Conservation (phyloP, 2,329 filamentous ascomycete species). For the Aspergillus sp. region DNA sequence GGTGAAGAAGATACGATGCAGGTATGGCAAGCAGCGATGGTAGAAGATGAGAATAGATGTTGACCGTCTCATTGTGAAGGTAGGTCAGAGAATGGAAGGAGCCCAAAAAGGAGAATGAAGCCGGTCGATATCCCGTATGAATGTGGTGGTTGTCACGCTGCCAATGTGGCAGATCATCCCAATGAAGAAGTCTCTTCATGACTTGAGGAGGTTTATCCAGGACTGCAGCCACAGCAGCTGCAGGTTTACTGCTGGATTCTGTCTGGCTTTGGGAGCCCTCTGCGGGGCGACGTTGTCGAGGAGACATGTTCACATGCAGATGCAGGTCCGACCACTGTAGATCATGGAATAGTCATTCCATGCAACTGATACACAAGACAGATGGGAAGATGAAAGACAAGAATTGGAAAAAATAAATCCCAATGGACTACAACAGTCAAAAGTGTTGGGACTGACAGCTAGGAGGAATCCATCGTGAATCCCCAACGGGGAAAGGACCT, state of each 20-base stretch:
- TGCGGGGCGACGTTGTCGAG: constrained; percentile 28
- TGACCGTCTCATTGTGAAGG: constrained; percentile 65
- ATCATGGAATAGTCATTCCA: too few species aligned
- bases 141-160: constrained; percentile 67
- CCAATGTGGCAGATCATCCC: constrained; percentile 51
- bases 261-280: constrained; percentile 7
- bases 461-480: constrained; percentile 1
- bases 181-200: constrained; percentile 40
- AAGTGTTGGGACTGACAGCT: constrained; percentile 1
- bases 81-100: constrained; percentile 58
- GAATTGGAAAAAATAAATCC: too few species aligned
- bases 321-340: too few species aligned
- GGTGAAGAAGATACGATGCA: constrained; percentile 51
- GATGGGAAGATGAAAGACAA: too few species aligned
- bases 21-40: constrained; percentile 59
- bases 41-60: constrained; percentile 67
- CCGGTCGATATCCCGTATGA: constrained; percentile 59
- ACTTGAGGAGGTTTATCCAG: constrained; percentile 23
- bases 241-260: constrained; percentile 15
- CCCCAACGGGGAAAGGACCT: constrained; percentile 14
- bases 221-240: constrained; percentile 18
- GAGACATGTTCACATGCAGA: constrained; percentile 14
- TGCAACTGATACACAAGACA: too few species aligned
- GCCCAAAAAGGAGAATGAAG: constrained; percentile 55
- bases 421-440: too few species aligned